These are phyloP conservation scores for Trichoderma atroviride DNA, from an alignment of 2,329 filamentous ascomycete genomes.

Conservation along the genomic window DNA sequence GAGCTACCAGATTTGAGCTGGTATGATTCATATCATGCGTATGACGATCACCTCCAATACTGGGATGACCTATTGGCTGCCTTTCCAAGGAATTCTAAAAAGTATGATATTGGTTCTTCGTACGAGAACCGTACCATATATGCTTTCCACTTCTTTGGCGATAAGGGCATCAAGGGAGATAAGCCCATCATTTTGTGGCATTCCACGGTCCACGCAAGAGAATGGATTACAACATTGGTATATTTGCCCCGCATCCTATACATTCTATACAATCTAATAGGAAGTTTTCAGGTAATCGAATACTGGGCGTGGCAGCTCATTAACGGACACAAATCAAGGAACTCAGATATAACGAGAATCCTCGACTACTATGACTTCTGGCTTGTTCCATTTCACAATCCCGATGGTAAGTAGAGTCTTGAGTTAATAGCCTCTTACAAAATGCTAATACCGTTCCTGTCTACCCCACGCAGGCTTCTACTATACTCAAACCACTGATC, in stretches of 20 bases:
- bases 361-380: conserved; percentile 68
- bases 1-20: conserved; percentile 39
- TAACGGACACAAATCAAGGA: conserved; percentile 45
- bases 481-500: conserved; percentile 58
- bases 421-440: rapidly evolving
- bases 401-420: conserved; percentile 50
- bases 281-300: conserved; percentile 47
- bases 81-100: conserved; percentile 49
- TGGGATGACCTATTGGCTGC: conserved; percentile 47
- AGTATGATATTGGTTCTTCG: conserved; percentile 54
- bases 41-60: conserved; percentile 53
- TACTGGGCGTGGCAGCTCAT: conserved; percentile 57
- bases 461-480: conserved; percentile 51
- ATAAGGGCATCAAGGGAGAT: conserved; percentile 43
- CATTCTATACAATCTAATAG: not conserved
- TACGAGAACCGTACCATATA: conserved; percentile 58
- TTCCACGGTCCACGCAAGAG: conserved; percentile 60
- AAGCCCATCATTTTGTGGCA: conserved; percentile 60
- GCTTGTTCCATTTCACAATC: conserved; percentile 64
- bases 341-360: conserved; percentile 45
- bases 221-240: conserved; percentile 54
- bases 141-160: conserved; percentile 61
- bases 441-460: not conserved
- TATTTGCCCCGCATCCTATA: conserved; percentile 46
- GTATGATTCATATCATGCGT: conserved; percentile 58